Base-by-base conservation (phyloP, 2,329 filamentous ascomycete genomes). In the Phialocephala sp. region DNA sequence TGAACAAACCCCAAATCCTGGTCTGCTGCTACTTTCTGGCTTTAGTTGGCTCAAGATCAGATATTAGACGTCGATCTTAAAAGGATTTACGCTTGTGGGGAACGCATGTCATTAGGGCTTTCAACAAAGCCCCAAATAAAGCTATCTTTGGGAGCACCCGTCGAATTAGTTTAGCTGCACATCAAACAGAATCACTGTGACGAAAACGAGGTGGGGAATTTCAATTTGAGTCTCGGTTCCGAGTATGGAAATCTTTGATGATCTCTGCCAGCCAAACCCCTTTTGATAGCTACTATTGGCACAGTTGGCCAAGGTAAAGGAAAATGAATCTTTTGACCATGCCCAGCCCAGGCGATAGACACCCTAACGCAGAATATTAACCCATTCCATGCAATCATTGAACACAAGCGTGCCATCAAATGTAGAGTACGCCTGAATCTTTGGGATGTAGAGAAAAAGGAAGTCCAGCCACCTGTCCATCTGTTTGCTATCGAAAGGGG, bases 301-400 rank as follows among this genome's bases (percentile, higher is more conserved):
- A 72, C 68, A 71, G 63, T 68, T 68, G 66, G 67, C 68, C 68
- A 63, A 67, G 64, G 62, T 60, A 69, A 72, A 71, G 64, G 69
- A 74, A 76, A 73, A 71, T 59, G 71, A 75, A 74, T 73, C 72
- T 74, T 76, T 76, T 75, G 70, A 72, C 72, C 73, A 64, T 71
- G 69, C 73, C 27, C 74, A 69, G 65, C 71, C 73, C 70, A 65
- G 65, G 70, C 65, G 60, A 68, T 73, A 70, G 69, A 70, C 72
- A 71, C 60, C 70, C 71, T 66, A 72, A 68, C 62, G 69, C 59
- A 63, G 68, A 73, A 72, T 71, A 73, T 73, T 71, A 72, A 71
- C 72, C 73, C 69, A 72, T 73, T 75, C 74, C 74, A 76, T 75
- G 71, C 73, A 72, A 73, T 72, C 72, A 69, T 72, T 72, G 65